Evolutionary conservation across 208 protist genomes (phyloP).

Genomic region (Acanthamoeba polyphaga): DNA sequence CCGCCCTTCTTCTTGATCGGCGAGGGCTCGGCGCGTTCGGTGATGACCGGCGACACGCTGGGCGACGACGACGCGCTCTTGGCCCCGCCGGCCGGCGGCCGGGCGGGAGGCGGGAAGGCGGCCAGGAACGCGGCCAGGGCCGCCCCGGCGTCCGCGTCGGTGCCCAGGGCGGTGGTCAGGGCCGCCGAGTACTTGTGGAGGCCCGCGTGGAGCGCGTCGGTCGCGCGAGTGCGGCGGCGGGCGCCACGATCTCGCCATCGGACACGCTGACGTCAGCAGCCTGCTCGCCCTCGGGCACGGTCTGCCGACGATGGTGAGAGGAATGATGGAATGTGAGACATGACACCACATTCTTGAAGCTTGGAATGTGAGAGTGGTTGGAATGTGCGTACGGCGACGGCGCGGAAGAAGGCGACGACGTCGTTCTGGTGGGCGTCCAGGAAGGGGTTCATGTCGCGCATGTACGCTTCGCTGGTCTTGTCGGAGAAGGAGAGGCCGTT

Average conservation of each 20-base stretch:
- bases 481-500: slow-evolving; percentile 59
- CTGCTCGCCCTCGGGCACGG: not conserved
- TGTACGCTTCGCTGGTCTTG: slow-evolving; percentile 61
- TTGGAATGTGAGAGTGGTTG: not conserved
- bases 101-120: not conserved
- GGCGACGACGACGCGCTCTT: too few species aligned
- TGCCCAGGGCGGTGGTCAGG: not conserved
- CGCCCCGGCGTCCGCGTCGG: not conserved
- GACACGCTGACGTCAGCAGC: not conserved
- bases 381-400: not conserved
- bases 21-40: not conserved
- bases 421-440: not conserved
- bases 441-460: slow-evolving; percentile 54
- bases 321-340: too few species aligned
- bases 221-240: not conserved
- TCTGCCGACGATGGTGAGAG: not conserved
- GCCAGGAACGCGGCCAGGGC: not conserved
- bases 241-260: not conserved
- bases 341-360: too few species aligned
- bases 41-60: not conserved
- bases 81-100: not conserved
- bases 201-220: not conserved
- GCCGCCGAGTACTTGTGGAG: slow-evolving; percentile 2
- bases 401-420: slow-evolving; percentile 17
- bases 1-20: not conserved